Evolutionary conservation across 2,329 filamentous ascomycete species (phyloP).

Genomic region (Xylariaceae sp.): DNA sequence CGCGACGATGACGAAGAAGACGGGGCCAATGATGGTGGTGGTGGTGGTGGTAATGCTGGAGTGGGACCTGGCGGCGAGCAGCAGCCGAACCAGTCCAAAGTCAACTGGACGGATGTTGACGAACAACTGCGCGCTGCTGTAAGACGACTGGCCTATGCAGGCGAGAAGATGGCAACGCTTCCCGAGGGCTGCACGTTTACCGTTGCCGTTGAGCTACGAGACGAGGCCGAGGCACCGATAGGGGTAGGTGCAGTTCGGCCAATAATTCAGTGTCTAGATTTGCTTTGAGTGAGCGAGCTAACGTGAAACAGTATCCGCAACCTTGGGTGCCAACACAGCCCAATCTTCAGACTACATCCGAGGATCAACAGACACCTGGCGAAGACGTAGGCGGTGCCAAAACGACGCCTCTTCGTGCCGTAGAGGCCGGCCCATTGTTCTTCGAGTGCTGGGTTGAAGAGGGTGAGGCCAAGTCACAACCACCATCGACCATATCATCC

Average conservation of each 20-base stretch:
- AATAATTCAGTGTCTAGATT: not conserved
- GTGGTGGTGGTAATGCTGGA: constrained; percentile 7
- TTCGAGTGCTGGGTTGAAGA: constrained; percentile 72
- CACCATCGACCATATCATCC: constrained; percentile 21
- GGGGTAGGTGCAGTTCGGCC: constrained; percentile 53
- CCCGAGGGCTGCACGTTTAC: constrained; percentile 76
- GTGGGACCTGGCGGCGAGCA: not conserved
- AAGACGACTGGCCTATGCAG: constrained; percentile 65
- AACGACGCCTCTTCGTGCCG: constrained; percentile 59
- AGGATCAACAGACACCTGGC: constrained; percentile 40
- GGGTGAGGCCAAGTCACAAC: constrained; percentile 51
- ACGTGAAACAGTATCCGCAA: constrained; percentile 59
- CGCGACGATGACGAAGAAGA: constrained; percentile 27
- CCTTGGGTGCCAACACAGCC: constrained; percentile 65
- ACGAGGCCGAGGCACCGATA: constrained; percentile 64
- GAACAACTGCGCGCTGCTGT: constrained; percentile 76
- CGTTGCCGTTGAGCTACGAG: constrained; percentile 74
- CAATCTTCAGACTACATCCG: constrained; percentile 51
- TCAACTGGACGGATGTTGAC: constrained; percentile 68
- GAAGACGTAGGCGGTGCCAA: constrained; percentile 47
- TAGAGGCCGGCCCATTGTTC: constrained; percentile 65
- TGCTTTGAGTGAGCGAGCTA: constrained; percentile 5
- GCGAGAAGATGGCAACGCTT: constrained; percentile 61
- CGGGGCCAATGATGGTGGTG: not conserved
- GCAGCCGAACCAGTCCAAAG: not conserved